Evolutionary conservation across 768 basidiomycete genomes (phyloP).

Genomic region (Cyathus striatus): DNA sequence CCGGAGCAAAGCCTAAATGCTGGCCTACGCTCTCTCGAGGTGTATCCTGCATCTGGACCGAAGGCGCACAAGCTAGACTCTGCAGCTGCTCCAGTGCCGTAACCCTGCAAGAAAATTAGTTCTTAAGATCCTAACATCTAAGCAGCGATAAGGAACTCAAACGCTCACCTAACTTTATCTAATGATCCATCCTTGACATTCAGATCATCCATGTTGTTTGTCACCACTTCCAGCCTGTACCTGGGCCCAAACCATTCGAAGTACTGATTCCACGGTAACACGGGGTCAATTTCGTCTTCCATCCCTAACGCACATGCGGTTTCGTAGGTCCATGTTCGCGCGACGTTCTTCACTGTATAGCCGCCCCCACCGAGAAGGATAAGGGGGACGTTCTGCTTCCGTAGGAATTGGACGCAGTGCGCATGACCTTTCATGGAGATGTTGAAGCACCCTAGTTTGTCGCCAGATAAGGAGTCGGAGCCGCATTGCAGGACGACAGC

Average conservation of each 20-base stretch:
- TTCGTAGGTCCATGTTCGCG: constrained; percentile 93
- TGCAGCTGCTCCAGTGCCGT: constrained; percentile 35
- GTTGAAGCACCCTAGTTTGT: constrained; percentile 96
- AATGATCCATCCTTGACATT: constrained; percentile 80
- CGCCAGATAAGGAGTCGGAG: constrained; percentile 90
- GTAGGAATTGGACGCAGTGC: constrained; percentile 82
- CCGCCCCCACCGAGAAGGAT: constrained; percentile 95
- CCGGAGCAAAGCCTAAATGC: constrained; percentile 53
- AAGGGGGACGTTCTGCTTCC: constrained; percentile 77
- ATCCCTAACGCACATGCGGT: constrained; percentile 92
- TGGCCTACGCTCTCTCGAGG: constrained; percentile 63
- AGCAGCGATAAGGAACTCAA: not conserved
- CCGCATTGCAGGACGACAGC: constrained; percentile 94
- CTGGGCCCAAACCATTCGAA: constrained; percentile 98
- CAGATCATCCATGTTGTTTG: constrained; percentile 93
- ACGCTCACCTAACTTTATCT: constrained; percentile 67
- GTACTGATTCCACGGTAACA: constrained; percentile 83
- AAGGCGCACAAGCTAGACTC: constrained; percentile 65
- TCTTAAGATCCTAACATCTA: not conserved
- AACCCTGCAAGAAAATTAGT: constrained; percentile 13
- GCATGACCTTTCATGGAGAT: constrained; percentile 94
- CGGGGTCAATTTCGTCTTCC: constrained; percentile 70
- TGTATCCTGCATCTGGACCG: constrained; percentile 81
- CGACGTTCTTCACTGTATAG: constrained; percentile 96
- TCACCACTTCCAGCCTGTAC: constrained; percentile 86